Base-by-base conservation (phyloP, 352 stramenopile genomes). In the Globisporangium takayamanum region DNA sequence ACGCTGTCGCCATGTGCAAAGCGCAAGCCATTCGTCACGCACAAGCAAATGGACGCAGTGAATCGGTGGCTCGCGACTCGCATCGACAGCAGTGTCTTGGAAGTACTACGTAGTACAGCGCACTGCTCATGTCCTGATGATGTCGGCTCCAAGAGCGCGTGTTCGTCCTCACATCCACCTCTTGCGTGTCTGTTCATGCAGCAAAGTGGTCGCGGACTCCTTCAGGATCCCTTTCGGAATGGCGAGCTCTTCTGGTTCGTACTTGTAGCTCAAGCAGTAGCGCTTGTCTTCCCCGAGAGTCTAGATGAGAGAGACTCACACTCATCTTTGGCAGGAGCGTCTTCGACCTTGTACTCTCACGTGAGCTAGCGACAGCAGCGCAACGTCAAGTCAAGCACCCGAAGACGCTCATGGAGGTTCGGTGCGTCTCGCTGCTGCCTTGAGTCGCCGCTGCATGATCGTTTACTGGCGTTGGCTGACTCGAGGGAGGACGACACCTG, bases 21-120 rank as follows among this genome's bases (percentile, higher is more conserved):
- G 37, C 33, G 60, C 45, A 39, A 39, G 14, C 48, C 62, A 15
- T 71, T 76, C 52, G 61, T 75, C 55, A 75, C 68, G 3, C 49
- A 14, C 2, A 62, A 72, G 55, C 69, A 74, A n/a, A 73, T 74
- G 18, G 47, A 65, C 2, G 36, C 44, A 10, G 44, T 65, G 16
- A 66, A 59, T 41, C 57, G 33, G 12, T 74, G 64, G 64, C 58
- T 73, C 44, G 63, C 54, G 44, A 10, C 44, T 37, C 42, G 39
- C 12, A 42, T 61, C 20, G 62, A 59, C 11, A 54, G 60, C 12
- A 47, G 61, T 8, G 41, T 59, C 4, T 16, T 51, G 12, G 51
- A 55, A 26, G 68, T 73, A 39, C 33, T 15, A 6, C 20, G n/a
- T 4, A 36, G 68, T 73, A 39, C 33, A 26, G 18, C 20, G n/a